These are phyloP conservation scores for Diatrype stigma DNA, from an alignment of 2,329 filamentous ascomycete genomes.

Conservation along the genomic window DNA sequence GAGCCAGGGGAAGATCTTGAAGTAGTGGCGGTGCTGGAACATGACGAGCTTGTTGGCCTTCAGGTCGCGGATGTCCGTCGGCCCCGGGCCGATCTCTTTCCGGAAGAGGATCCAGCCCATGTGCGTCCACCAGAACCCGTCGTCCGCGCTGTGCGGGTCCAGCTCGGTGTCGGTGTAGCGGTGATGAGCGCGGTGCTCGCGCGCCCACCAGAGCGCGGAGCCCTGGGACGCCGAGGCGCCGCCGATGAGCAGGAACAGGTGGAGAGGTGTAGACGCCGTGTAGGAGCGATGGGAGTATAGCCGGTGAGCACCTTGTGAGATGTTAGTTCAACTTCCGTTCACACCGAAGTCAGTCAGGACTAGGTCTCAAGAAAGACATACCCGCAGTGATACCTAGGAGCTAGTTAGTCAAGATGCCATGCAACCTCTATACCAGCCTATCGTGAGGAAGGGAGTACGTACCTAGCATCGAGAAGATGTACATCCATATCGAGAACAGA, in stretches of 20 bases:
- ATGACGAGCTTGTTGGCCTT: constrained; percentile 83
- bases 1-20: constrained; percentile 76
- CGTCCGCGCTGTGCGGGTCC: constrained; percentile 86
- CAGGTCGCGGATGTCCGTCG: constrained; percentile 82
- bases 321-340: neutral
- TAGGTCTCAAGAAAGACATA: neutral
- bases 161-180: constrained; percentile 90
- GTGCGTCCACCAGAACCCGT: constrained; percentile 80
- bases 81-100: constrained; percentile 84
- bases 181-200: constrained; percentile 83
- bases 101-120: constrained; percentile 92
- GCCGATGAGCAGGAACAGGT: neutral
- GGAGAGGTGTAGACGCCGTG: neutral
- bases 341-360: neutral
- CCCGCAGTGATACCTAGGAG: neutral
- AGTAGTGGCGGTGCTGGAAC: constrained; percentile 84
- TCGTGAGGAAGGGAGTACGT: neutral
- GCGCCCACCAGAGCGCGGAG: constrained; percentile 85
- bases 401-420: neutral
- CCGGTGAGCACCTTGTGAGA: neutral
- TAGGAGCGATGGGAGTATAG: neutral
- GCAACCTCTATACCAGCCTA: no score
- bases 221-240: constrained; percentile 53
- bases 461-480: neutral
- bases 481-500: neutral